These are phyloP conservation scores for Rhynchospora breviuscula DNA, from an alignment of 176 grass and related monocot genomes.

Conservation along the genomic window DNA sequence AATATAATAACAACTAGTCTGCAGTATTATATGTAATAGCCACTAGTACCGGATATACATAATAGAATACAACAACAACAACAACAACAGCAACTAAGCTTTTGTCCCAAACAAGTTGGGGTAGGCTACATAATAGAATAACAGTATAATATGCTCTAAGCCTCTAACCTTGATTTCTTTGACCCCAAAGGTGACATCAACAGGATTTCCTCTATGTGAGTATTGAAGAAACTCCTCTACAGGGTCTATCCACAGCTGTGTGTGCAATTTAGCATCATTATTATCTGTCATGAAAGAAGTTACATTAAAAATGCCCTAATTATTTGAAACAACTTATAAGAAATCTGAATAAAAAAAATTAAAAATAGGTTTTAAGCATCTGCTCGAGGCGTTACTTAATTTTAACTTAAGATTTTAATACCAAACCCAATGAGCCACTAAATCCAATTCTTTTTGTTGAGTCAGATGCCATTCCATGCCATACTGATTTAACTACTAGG, in stretches of 20 bases:
- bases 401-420: neutral
- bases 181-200: constrained; percentile 84
- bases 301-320: constrained; percentile 8
- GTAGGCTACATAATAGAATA: neutral
- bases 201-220: constrained; percentile 61
- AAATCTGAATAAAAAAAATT: neutral
- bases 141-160: constrained; percentile 19
- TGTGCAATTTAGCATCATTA: constrained; percentile 75
- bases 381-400: neutral
- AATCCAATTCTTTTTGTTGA: neutral
- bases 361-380: neutral
- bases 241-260: constrained; percentile 93
- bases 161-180: constrained; percentile 85
- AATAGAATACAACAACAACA: too few species aligned
- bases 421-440: neutral
- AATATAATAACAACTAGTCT: neutral
- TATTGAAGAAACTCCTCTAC: constrained; percentile 84
- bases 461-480: neutral
- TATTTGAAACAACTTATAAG: neutral
- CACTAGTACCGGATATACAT: neutral
- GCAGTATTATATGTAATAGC: neutral
- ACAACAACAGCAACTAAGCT: too few species aligned
- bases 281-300: constrained; percentile 44
- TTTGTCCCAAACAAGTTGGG: too few species aligned
- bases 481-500: neutral